Percentiles rank a stretch among this genome's conserved stretches.
Conservation (phyloP, 768 basidiomycete genomes). For the Cytidiella melzeri region DNA sequence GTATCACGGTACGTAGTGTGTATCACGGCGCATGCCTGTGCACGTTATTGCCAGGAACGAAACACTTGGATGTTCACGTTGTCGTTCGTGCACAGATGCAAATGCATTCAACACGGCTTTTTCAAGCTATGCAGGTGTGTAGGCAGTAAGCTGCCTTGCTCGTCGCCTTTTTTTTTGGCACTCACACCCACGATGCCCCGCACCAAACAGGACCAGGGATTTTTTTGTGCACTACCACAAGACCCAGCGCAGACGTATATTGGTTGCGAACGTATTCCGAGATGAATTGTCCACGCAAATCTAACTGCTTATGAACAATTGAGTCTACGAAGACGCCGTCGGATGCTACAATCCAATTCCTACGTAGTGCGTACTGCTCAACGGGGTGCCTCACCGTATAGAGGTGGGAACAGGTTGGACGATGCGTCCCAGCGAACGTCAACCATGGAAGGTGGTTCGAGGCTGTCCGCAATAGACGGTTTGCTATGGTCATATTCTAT, state of each 20-base stretch:
- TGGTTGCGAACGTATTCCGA: slow-evolving; percentile 61
- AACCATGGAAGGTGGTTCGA: too few species aligned
- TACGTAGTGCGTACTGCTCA: too few species aligned
- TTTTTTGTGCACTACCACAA: slow-evolving; percentile 64
- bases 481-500: slow-evolving; percentile 32
- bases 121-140: slow-evolving; percentile 67
- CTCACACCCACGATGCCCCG: background rate
- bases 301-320: too few species aligned
- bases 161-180: background rate
- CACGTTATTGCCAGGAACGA: too few species aligned
- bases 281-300: too few species aligned
- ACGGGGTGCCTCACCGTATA: too few species aligned
- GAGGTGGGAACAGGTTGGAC: background rate
- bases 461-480: background rate
- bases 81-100: slow-evolving; percentile 36
- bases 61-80: background rate
- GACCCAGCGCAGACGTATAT: slow-evolving; percentile 62
- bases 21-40: background rate
- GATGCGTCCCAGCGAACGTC: background rate
- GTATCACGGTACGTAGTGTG: slow-evolving; percentile 42
- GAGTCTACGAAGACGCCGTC: too few species aligned
- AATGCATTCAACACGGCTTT: slow-evolving; percentile 57
- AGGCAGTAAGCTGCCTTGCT: background rate
- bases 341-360: too few species aligned
- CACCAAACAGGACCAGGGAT: slow-evolving; percentile 45